These are phyloP conservation scores for Bidens hawaiensis DNA, from an alignment of 140 eudicot genomes.

Conservation along the genomic window DNA sequence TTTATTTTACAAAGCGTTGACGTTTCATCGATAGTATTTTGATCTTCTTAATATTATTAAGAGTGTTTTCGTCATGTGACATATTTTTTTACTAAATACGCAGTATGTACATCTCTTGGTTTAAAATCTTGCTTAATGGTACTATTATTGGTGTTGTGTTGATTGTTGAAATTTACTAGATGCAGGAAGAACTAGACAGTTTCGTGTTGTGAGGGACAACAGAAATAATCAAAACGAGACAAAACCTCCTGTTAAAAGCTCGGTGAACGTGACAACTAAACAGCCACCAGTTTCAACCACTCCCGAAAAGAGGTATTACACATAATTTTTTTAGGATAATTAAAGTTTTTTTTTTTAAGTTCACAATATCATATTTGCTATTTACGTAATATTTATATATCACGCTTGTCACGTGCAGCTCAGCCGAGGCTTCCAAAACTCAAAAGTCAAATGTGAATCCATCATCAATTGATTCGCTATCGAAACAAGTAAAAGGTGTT, in stretches of 20 bases:
- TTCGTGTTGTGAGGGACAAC: slow-evolving; percentile 93
- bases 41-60: neutral
- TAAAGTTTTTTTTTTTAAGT: neutral
- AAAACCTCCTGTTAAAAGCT: slow-evolving; percentile 41
- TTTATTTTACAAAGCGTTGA: neutral
- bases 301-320: slow-evolving; percentile 48
- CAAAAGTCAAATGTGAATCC: slow-evolving; percentile 35
- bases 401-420: slow-evolving; percentile 24
- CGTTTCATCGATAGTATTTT: neutral
- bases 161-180: slow-evolving; percentile 30
- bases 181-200: slow-evolving; percentile 64
- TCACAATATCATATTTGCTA: neutral
- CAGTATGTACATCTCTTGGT: neutral
- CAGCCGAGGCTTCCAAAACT: slow-evolving; percentile 37
- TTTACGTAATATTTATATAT: too few species aligned
- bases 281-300: slow-evolving; percentile 26
- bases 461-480: slow-evolving; percentile 30
- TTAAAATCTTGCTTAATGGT: neutral
- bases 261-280: slow-evolving; percentile 27
- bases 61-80: neutral
- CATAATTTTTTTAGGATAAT: neutral
- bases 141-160: slow-evolving; percentile 4
- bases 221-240: slow-evolving; percentile 50
- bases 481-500: slow-evolving; percentile 41
- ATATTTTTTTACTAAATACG: neutral